These are phyloP conservation scores for Stephanodiscus minutulus DNA, from an alignment of 108 stramenopile genomes.

Conservation along the genomic window DNA sequence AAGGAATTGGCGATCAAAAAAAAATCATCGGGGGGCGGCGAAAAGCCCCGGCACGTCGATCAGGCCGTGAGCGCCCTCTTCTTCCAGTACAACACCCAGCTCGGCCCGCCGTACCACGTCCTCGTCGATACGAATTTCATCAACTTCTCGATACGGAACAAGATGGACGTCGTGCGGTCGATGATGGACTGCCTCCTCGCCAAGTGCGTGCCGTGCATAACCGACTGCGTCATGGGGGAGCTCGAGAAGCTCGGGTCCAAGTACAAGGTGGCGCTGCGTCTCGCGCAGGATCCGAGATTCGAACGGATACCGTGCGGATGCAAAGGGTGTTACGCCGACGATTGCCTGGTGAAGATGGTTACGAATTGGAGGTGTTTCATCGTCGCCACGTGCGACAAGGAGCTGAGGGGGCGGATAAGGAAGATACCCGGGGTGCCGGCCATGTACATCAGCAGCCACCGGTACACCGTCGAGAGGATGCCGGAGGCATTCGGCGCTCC, in stretches of 20 bases:
- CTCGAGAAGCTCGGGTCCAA: slow-evolving; percentile 97
- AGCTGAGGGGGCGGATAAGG: slow-evolving; percentile 92
- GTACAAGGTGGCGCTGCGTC: slow-evolving; percentile 93
- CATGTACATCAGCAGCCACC: slow-evolving; percentile 97
- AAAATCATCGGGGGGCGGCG: slow-evolving; percentile 51
- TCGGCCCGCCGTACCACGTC: slow-evolving; percentile 98
- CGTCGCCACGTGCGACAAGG: slow-evolving; percentile 99
- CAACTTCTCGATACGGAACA: slow-evolving; percentile 98
- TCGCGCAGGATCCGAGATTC: slow-evolving; percentile 98
- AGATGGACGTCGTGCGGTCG: slow-evolving; percentile 95
- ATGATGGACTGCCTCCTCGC: slow-evolving; percentile 99
- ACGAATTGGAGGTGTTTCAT: slow-evolving; percentile 97
- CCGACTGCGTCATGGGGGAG: slow-evolving; percentile 99
- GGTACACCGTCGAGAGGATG: slow-evolving; percentile 98
- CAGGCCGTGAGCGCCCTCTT: slow-evolving; percentile 92
- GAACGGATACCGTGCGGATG: slow-evolving; percentile 91
- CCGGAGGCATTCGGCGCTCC: slow-evolving; percentile 96
- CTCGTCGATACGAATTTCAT: slow-evolving; percentile 99
- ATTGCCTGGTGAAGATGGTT: slow-evolving; percentile 79
- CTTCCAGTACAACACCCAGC: slow-evolving; percentile 96
- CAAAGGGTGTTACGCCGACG: slow-evolving; percentile 97
- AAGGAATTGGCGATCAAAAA: slow-evolving; percentile 56
- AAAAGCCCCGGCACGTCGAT: slow-evolving; percentile 80
- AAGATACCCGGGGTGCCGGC: slow-evolving; percentile 99
- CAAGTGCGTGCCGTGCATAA: slow-evolving; percentile 97